Evolutionary conservation across 108 stramenopile genomes (phyloP), one percentile per base, ranked within the genome.

Genomic region (Nitzschia putrida): DNA sequence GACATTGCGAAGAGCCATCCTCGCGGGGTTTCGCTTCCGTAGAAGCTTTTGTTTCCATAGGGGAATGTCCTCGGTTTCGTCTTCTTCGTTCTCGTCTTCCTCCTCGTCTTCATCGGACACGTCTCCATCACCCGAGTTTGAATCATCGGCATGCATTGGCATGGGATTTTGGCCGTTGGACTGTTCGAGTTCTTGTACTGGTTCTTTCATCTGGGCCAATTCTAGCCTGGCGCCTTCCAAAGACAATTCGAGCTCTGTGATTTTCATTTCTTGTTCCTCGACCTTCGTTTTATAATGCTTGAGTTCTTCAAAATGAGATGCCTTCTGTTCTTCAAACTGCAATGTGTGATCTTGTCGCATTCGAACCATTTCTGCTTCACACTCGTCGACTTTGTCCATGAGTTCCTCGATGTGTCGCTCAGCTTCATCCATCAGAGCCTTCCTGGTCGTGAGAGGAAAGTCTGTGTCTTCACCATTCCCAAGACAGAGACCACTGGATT

Each of bases 291-390:
- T 16, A 3, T 49, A 16, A 4, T 18, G 14, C 3, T 49, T 2
- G n/a, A 49, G 18, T 16, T 16, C 47, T 2, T 49, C 43, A 20
- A 47, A 8, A 24, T 63, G 43, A 26, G 61, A 4, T 2, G 25
- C 39, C 41, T 74, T 38, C n/a, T 57, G 44, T 12, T 67, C 64
- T 42, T 73, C 68, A 9, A 86, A 61, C 52, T 85, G 77, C 7
- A 55, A 55, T 10, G 64, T 53, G 63, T 94, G 85, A 13, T 85
- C 81, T 56, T 83, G 68, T 11, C 77, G 64, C 88, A 92, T 89
- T 29, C 94, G 85, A 20, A 68, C 64, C 85, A 91, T 91, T 67
- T 95, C 93, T 40, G 88, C 85, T 69, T 95, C 91, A 55, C 90
- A 89, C 64, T 91, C 94, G 49, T 83, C 82, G 24, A 95, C 81